These are phyloP conservation scores for Rhynchosporium secalis DNA, from an alignment of 2,329 filamentous ascomycete genomes.

Conservation along the genomic window DNA sequence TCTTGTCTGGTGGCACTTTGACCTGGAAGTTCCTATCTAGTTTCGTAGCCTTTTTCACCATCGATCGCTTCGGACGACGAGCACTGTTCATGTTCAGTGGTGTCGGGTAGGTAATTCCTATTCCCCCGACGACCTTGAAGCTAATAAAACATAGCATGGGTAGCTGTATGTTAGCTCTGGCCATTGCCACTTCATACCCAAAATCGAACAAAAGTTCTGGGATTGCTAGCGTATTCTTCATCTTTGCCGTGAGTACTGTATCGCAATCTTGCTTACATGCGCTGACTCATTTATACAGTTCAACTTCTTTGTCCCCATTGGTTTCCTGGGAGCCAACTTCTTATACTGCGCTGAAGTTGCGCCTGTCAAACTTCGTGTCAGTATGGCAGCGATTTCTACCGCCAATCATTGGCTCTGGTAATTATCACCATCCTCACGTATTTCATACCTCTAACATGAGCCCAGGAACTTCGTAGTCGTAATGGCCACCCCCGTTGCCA, in stretches of 20 bases:
- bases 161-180: slow-evolving; percentile 54
- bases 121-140: not conserved
- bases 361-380: slow-evolving; percentile 51
- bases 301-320: slow-evolving; percentile 60
- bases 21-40: slow-evolving; percentile 58
- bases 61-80: slow-evolving; percentile 67
- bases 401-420: slow-evolving; percentile 53
- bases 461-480: slow-evolving; percentile 46
- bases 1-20: slow-evolving; percentile 48
- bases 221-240: slow-evolving; percentile 54
- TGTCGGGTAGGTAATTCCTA: slow-evolving; percentile 41
- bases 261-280: not conserved
- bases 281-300: slow-evolving; percentile 39
- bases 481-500: slow-evolving; percentile 44
- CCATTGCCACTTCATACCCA: slow-evolving; percentile 52
- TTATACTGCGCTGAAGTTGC: slow-evolving; percentile 60
- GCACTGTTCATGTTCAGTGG: slow-evolving; percentile 53
- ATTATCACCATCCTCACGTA: not conserved
- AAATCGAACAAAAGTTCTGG: slow-evolving; percentile 48
- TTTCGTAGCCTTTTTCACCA: slow-evolving; percentile 51
- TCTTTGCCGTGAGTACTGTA: slow-evolving; percentile 47
- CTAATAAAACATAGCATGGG: slow-evolving; percentile 44
- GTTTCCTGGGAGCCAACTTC: slow-evolving; percentile 60
- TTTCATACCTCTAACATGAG: not conserved
- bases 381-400: slow-evolving; percentile 57